Base-by-base conservation (phyloP, 2,329 filamentous ascomycete species). In the Talaromyces amestolkiae region DNA sequence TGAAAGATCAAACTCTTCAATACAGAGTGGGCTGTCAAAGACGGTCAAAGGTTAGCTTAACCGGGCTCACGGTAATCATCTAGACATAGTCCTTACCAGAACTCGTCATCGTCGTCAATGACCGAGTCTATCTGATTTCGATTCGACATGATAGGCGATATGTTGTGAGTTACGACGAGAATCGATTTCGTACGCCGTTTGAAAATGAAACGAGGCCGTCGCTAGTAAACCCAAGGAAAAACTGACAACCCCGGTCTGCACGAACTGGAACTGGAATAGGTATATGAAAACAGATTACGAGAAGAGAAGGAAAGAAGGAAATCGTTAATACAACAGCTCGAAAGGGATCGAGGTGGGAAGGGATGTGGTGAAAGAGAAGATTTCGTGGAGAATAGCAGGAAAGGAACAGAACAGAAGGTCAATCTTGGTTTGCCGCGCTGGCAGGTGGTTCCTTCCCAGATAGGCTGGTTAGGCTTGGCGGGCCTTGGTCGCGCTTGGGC, bases 1-100 rank as follows among this genome's bases (percentile, higher is more conserved):
- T 49, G 93, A 96, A 60, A 99, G 88, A 80, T 99, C 96, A 76
- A 99, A 96, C 82, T 99, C 96, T 81, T 99, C 95, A 76, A 99
- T 96, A 78, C 95, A 99, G 69, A 99, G 90, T 71, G 95, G 95
- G 79, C 95, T 99, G 61, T 56, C 73, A 39, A 65, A 51, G 64
- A 65, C 65, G 51, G 35, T 58, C 51, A 65, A 58, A 62, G 39
- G 27, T 72, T 77, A 61, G 74, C 73, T 71, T 62, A 67, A 65
- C 37, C 56, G 59, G 47, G 51, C 45, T 47, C 56, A 58, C 31
- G 62, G 11, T 51, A 61, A 17, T 45, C 54, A 3, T 31, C 6
- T 10, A 9, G 11, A 22, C 2, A 59, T 35, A 9, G 3, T n/a
- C 8, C 65, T 56, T 75, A 82, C 80, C 80, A 82, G 65, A 78